Base-by-base conservation (phyloP, 768 basidiomycete genomes). In the Pulveroboletus ravenelii region DNA sequence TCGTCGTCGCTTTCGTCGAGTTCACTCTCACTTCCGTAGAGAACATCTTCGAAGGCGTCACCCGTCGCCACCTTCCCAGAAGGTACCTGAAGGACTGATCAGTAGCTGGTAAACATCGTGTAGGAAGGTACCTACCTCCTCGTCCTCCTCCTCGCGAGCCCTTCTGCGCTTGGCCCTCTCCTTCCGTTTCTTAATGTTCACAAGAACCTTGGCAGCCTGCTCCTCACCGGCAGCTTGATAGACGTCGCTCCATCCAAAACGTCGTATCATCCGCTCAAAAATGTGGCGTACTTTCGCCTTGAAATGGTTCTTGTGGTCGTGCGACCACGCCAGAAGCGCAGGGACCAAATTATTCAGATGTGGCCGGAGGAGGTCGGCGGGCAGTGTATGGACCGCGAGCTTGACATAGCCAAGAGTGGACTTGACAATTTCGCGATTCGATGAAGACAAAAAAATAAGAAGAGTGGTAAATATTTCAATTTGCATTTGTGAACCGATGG, bases 281-380 rank as follows among this genome's bases (percentile, higher is more conserved):
- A 98, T 93, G 67, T 98, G 94, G 39, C 92, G 84, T 20, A 96
- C 93, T 73, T 97, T 97, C 44, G 80, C 75, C 69, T 98, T 98
- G 82, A 99, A 98, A 65, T 97, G 96, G 62, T 98, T 98, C 67
- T 95, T 95, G 71, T 98, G 95, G 63, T 97, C 94, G 63, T 96
- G 93, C 6, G 92, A 91, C 93, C 96, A 95, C 41, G 76, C 77
- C 31, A 98, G 74, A 12, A 99, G 77, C 0, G 85, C 87, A 1
- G 92, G 89, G 0, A 98, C 89, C 20, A 98, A 76, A 20, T 75
- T 75, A 23, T 77, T 74, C 9, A 99, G 75, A 58, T 94, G 84
- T 0, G 87, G 88, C n/a, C 78, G 78, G 40, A 96, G 72, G 52
- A 90, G 68, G 4, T 85, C 78, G 0, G 74, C 58, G 0, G 93